Evolutionary conservation across 2,329 filamentous ascomycete genomes (phyloP).

Genomic region (Neopestalotiopsis sp.): DNA sequence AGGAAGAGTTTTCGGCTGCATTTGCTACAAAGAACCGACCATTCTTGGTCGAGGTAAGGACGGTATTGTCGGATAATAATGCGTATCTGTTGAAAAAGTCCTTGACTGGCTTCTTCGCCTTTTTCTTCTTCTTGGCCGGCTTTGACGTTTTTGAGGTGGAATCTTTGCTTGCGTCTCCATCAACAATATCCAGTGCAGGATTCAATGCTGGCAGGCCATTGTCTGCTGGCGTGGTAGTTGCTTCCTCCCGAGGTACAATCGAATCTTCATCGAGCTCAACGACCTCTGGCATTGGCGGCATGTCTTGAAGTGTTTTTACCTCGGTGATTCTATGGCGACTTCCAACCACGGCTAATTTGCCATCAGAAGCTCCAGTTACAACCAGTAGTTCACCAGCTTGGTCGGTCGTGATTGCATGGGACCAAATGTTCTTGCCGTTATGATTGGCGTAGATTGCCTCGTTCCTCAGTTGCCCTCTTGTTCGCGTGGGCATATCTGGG

Average conservation of each 20-base stretch:
- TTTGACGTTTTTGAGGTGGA: background rate
- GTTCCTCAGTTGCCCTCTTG: conserved; percentile 50
- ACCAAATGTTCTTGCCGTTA: conserved; percentile 91
- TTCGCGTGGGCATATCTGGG: conserved; percentile 14
- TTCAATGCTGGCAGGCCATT: background rate
- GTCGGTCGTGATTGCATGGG: conserved; percentile 53
- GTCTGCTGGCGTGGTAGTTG: too few species aligned
- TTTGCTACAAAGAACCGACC: conserved; percentile 61
- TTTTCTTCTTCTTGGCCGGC: conserved; percentile 27
- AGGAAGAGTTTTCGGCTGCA: conserved; percentile 38
- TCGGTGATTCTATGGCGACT: background rate
- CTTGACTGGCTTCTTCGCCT: conserved; percentile 36
- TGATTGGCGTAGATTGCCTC: conserved; percentile 67
- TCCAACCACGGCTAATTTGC: conserved; percentile 57
- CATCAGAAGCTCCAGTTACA: conserved; percentile 86
- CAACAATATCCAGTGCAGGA: background rate
- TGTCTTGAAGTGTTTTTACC: conserved; percentile 6
- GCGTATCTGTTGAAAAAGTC: conserved; percentile 66
- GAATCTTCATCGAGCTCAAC: background rate
- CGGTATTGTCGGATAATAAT: conserved; percentile 57
- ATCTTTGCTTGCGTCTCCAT: background rate
- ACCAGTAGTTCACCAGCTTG: conserved; percentile 46
- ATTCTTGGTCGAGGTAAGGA: conserved; percentile 64
- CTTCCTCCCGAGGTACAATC: background rate
- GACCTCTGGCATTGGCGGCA: background rate